A percentile compares a stretch with the other conserved stretches of the same genome.
Evolutionary conservation across 2,329 filamentous ascomycete species (phyloP).

Genomic region (Neonectria coccinea): DNA sequence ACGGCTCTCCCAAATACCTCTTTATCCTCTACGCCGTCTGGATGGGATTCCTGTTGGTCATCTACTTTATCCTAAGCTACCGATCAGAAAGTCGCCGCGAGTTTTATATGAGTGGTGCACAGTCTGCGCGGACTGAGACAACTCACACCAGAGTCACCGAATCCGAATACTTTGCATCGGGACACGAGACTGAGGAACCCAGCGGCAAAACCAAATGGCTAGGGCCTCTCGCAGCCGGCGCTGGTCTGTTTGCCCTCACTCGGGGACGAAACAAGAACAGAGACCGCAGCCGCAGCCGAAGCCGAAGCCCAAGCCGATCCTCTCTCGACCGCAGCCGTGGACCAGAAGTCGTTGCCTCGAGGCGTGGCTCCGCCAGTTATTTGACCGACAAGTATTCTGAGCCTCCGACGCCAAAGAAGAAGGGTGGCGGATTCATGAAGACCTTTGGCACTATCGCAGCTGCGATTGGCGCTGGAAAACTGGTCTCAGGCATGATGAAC

Average conservation of each 20-base stretch:
- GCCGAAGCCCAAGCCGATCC: conserved; percentile 47
- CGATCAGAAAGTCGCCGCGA: conserved; percentile 67
- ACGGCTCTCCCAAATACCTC: conserved; percentile 85
- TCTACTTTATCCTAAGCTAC: conserved; percentile 86
- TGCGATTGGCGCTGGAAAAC: conserved; percentile 70
- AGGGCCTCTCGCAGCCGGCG: conserved; percentile 65
- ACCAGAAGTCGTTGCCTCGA: conserved; percentile 65
- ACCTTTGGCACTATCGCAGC: conserved; percentile 71
- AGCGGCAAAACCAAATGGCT: conserved; percentile 58
- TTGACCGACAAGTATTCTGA: conserved; percentile 75
- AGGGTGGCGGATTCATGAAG: conserved; percentile 67
- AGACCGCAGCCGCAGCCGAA: conserved; percentile 57
- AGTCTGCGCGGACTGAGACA: conserved; percentile 64
- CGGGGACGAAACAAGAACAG: conserved; percentile 58
- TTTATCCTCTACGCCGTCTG: conserved; percentile 90
- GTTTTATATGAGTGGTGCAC: conserved; percentile 67
- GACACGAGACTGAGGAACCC: conserved; percentile 48
- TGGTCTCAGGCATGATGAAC: conserved; percentile 70
- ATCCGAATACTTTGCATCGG: conserved; percentile 55
- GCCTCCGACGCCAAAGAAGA: conserved; percentile 50
- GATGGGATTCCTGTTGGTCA: conserved; percentile 76
- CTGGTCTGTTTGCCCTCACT: conserved; percentile 61
- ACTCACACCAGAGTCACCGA: conserved; percentile 55
- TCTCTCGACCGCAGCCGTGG: conserved; percentile 53
- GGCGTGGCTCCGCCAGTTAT: conserved; percentile 68